A percentile compares a stretch with the other conserved stretches of the same genome.
These are phyloP conservation scores for Tubosaeta sp. DNA, from an alignment of 768 basidiomycete species.

Conservation along the genomic window DNA sequence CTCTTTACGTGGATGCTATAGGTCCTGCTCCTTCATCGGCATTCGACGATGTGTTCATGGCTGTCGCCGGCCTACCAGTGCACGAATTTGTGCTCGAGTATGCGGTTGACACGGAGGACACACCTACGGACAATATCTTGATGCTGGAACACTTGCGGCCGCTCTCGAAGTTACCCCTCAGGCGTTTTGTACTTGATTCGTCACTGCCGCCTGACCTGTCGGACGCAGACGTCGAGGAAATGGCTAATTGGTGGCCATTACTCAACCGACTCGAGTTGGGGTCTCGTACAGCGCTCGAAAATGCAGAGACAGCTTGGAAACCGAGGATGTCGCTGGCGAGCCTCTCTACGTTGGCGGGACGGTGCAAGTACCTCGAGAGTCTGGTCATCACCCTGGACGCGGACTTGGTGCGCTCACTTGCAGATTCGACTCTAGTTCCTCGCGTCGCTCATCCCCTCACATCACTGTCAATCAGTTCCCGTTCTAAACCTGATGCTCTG, in stretches of 20 bases:
- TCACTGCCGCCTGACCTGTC: conserved; percentile 36
- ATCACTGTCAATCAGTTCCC: conserved; percentile 34
- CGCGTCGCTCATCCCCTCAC: conserved; percentile 21
- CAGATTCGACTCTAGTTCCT: not conserved
- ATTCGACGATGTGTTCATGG: conserved; percentile 35
- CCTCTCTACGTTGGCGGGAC: conserved; percentile 13
- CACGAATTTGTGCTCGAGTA: conserved; percentile 41
- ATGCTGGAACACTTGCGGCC: conserved; percentile 31
- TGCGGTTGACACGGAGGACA: conserved; percentile 23
- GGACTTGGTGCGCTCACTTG: not conserved
- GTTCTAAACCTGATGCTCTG: conserved; percentile 25
- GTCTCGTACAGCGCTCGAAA: conserved; percentile 23
- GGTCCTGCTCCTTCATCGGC: conserved; percentile 21
- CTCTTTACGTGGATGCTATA: conserved; percentile 39
- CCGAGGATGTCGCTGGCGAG: conserved; percentile 16
- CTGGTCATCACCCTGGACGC: conserved; percentile 21
- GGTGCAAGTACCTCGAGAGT: conserved; percentile 14
- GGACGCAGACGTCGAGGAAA: conserved; percentile 36
- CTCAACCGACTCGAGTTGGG: conserved; percentile 43
- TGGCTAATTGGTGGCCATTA: conserved; percentile 44
- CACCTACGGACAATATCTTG: conserved; percentile 18
- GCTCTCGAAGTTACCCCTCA: conserved; percentile 34
- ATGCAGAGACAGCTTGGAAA: conserved; percentile 14
- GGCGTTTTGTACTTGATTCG: conserved; percentile 36
- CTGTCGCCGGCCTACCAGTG: conserved; percentile 32